phyloP scores from a whole-genome alignment of 75 land plant genomes.

The Isoetes taiwanensis region DNA sequence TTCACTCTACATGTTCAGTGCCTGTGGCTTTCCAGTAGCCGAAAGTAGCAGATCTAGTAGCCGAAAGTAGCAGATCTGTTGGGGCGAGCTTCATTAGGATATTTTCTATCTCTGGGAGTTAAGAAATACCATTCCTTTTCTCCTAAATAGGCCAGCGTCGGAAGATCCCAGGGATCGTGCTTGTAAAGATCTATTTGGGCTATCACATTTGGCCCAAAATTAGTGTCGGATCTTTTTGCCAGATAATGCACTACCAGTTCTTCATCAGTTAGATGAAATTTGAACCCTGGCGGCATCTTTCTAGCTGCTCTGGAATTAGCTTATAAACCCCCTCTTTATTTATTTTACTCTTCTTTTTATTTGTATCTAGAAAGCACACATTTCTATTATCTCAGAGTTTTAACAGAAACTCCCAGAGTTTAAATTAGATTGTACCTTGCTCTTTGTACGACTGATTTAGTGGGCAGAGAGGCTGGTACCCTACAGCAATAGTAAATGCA shows the following conservation, averaged over 20 bases:
- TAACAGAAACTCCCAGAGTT: too few relatives aligned
- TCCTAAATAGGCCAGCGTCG: not conserved
- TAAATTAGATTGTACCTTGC: too few relatives aligned
- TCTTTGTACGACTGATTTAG: too few relatives aligned
- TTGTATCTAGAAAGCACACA: too few relatives aligned
- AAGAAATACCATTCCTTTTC: slow-evolving; percentile 7
- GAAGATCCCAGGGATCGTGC: slow-evolving; percentile 3
- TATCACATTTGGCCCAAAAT: not conserved
- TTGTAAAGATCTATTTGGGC: not conserved
- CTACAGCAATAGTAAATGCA: too few relatives aligned
- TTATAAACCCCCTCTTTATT: too few relatives aligned
- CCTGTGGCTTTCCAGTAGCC: slow-evolving; percentile 9
- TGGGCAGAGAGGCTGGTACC: too few relatives aligned
- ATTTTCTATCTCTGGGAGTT: slow-evolving; percentile 1
- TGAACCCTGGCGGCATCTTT: not conserved
- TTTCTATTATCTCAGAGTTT: too few relatives aligned
- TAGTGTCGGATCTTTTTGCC: not conserved
- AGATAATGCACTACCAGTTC: not conserved
- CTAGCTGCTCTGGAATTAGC: too few relatives aligned
- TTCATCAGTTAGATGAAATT: not conserved
- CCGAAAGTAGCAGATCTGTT: not conserved
- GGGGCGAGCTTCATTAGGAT: slow-evolving; percentile 4
- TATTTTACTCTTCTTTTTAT: too few relatives aligned
- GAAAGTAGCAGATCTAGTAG: too few relatives aligned
- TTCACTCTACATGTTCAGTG: too few relatives aligned